Evolutionary conservation across 2,329 filamentous ascomycete species (phyloP).

Genomic region (Lasiodiplodia citricola): DNA sequence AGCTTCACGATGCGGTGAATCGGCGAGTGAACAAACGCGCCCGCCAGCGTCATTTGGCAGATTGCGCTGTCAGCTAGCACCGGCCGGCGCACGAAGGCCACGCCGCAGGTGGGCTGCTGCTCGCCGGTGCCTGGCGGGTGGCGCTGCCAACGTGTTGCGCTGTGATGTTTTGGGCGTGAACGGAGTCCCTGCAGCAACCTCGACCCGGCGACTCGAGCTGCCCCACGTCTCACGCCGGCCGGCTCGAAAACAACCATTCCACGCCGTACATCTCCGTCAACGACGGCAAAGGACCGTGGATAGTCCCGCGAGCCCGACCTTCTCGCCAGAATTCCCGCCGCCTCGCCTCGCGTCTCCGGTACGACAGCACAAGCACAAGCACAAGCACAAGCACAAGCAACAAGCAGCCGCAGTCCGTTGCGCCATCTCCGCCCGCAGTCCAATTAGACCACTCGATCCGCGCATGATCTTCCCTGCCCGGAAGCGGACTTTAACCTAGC

Average conservation of each 20-base stretch:
- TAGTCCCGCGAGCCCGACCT: slow-evolving; percentile 4
- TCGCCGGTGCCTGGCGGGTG: slow-evolving; percentile 14
- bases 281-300: slow-evolving; percentile 8
- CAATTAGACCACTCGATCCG: slow-evolving; percentile 22
- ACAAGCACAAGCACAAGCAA: not conserved
- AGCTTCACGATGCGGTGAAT: slow-evolving; percentile 14
- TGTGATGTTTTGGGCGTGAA: slow-evolving; percentile 19
- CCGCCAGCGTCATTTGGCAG: not conserved
- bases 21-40: not conserved
- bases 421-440: slow-evolving; percentile 19
- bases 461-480: slow-evolving; percentile 25
- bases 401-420: not conserved
- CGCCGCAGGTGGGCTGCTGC: slow-evolving; percentile 8
- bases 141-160: slow-evolving; percentile 18
- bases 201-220: slow-evolving; percentile 20
- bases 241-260: slow-evolving; percentile 23
- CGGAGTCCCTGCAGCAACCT: slow-evolving; percentile 26
- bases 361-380: not conserved
- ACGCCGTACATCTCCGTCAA: slow-evolving; percentile 22
- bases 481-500: slow-evolving; percentile 30
- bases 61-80: slow-evolving; percentile 3
- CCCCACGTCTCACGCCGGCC: slow-evolving; percentile 24
- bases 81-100: slow-evolving; percentile 1
- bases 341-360: not conserved
- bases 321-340: slow-evolving; percentile 10